phyloP scores from a whole-genome alignment of 352 stramenopile genomes.

The Pythium phragmitis region DNA sequence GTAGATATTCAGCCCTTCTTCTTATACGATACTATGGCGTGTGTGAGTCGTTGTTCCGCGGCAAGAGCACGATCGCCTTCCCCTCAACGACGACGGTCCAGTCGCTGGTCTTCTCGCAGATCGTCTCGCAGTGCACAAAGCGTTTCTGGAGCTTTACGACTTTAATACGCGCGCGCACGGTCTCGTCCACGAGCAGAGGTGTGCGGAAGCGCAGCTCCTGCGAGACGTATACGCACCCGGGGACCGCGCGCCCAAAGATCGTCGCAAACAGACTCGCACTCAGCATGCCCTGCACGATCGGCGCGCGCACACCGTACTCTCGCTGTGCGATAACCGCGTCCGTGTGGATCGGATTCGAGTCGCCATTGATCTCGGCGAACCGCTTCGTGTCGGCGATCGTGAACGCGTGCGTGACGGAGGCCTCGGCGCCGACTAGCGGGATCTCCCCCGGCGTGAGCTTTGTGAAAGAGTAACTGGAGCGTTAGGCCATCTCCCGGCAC shows the following conservation, averaged over 20 bases:
- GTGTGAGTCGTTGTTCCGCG: slow-evolving; percentile 1
- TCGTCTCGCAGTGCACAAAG: slow-evolving; percentile 74
- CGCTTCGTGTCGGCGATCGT: slow-evolving; percentile 49
- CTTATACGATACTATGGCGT: background rate
- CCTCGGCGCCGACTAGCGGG: slow-evolving; percentile 55
- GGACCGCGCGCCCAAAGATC: slow-evolving; percentile 74
- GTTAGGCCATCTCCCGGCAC: background rate
- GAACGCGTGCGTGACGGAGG: slow-evolving; percentile 59
- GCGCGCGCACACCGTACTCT: slow-evolving; percentile 29
- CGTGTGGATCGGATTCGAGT: slow-evolving; percentile 79
- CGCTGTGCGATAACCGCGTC: slow-evolving; percentile 40
- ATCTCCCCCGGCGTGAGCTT: slow-evolving; percentile 52
- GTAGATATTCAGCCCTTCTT: background rate
- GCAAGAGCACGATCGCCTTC: slow-evolving; percentile 63
- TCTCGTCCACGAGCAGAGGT: slow-evolving; percentile 64
- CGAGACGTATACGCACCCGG: slow-evolving; percentile 71
- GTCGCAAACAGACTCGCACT: slow-evolving; percentile 79
- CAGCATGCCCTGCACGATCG: slow-evolving; percentile 81
- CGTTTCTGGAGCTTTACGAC: slow-evolving; percentile 60
- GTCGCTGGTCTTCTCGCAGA: slow-evolving; percentile 47
- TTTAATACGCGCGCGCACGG: slow-evolving; percentile 54
- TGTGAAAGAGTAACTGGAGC: background rate
- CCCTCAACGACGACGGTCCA: slow-evolving; percentile 65
- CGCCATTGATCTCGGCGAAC: slow-evolving; percentile 67
- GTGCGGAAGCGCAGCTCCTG: slow-evolving; percentile 67